A percentile compares a stretch with the other conserved stretches of the same genome.
Evolutionary conservation across 495 filamentous ascomycete species (phyloP).

Genomic region (Xylona heveae): DNA sequence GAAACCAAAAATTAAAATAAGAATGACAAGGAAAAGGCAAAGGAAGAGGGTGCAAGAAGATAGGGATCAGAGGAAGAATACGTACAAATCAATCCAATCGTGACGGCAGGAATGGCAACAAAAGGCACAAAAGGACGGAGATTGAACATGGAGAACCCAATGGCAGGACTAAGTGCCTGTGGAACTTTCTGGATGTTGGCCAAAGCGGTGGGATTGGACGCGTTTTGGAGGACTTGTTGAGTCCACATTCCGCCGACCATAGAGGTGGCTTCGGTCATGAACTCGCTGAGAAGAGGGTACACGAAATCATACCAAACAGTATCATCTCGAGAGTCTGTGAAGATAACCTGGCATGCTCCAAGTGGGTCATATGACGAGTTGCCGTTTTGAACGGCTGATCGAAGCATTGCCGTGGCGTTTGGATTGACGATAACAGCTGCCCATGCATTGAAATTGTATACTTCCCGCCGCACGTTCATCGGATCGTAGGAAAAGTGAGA

Average conservation of each 20-base stretch:
- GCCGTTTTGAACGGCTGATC: slow-evolving; percentile 28
- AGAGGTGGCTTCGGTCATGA: slow-evolving; percentile 22
- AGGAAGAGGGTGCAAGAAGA: too few relatives aligned
- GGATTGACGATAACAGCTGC: slow-evolving; percentile 43
- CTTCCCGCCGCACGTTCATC: slow-evolving; percentile 31
- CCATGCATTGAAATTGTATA: slow-evolving; percentile 41
- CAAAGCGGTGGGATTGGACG: slow-evolving; percentile 14
- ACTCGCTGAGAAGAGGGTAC: slow-evolving; percentile 22
- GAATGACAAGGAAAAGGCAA: too few relatives aligned
- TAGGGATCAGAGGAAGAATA: not conserved
- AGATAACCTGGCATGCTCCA: slow-evolving; percentile 36
- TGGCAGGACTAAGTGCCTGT: slow-evolving; percentile 39
- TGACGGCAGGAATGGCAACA: slow-evolving; percentile 33
- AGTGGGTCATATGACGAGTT: slow-evolving; percentile 43
- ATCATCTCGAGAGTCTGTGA: slow-evolving; percentile 36
- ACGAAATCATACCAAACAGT: slow-evolving; percentile 31
- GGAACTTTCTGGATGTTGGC: slow-evolving; percentile 24
- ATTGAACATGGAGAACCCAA: slow-evolving; percentile 37
- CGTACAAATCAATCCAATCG: slow-evolving; percentile 39
- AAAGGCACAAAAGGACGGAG: slow-evolving; percentile 39
- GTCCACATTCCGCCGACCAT: slow-evolving; percentile 34
- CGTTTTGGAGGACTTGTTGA: slow-evolving; percentile 17
- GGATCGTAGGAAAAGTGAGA: slow-evolving; percentile 35
- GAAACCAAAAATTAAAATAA: too few relatives aligned
- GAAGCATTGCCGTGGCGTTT: slow-evolving; percentile 40